Evolutionary conservation across 441 rosid species (phyloP), one percentile per base, ranked within the genome.

Genomic region (Croton setiger): DNA sequence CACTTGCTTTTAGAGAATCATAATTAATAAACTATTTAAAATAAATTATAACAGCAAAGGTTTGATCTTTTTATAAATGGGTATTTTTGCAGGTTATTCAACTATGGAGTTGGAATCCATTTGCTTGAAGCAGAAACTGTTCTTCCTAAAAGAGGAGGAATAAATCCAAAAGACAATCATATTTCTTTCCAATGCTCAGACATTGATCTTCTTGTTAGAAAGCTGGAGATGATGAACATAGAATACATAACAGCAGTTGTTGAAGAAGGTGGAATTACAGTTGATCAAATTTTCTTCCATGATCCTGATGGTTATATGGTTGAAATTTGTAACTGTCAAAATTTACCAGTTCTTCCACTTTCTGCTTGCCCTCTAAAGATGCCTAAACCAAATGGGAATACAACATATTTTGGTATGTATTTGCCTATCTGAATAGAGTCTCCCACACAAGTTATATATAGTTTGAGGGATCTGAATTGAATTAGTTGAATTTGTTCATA

Each of bases 301-400:
- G 87, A 86, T 17, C 90, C 90, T 0, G 87, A 85, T 73, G 87
- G 89, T 31, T 78, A 79, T 77, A 85, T 85, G 87, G 72, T 85
- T 64, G 89, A 85, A 74, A 73, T 83, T 2, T 85, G 89, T 72
- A 85, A 81, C 43, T 85, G 89, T 45, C 81, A 85, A 45, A 83
- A 81, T 57, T 80, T 85, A 1, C 89, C 89, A 0, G 76, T 83
- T 52, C 76, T 83, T 66, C 89, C 89, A 3, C 72, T 85, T n/a
- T 58, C 83, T 39, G 49, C 84, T 17, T 84, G 86, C 70, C 81
- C 84, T 60, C 65, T 74, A 57, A 78, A 68, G 64, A 61, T 72
- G 2, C 79, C 83, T 5, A 60, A 27, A 8, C 0, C 78, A 41
- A 78, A 12, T 64, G 15, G 17, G 18, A 48, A 51, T 0, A 2